phyloP scores from a whole-genome alignment of 176 grass and related monocot species.

The Zoysia japonica region DNA sequence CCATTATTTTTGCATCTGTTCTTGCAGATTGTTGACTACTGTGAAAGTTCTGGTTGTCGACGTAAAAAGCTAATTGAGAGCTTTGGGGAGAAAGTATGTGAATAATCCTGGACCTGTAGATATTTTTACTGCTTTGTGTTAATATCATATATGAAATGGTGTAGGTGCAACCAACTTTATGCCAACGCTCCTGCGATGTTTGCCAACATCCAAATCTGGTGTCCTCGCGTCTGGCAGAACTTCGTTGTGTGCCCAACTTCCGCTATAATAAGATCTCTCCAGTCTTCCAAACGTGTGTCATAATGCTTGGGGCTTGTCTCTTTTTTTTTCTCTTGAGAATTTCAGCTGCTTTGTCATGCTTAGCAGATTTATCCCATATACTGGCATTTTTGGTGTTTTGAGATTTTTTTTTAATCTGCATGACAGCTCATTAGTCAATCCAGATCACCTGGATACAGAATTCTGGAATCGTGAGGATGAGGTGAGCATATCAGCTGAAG shows the following conservation, averaged over 20 bases:
- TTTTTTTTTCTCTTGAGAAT: not conserved
- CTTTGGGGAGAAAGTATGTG: conserved; percentile 81
- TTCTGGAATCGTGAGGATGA: conserved; percentile 95
- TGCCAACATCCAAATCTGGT: conserved; percentile 84
- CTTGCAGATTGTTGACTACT: conserved; percentile 83
- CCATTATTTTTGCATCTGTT: conserved; percentile 25
- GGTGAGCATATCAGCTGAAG: conserved; percentile 59
- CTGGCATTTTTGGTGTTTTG: conserved; percentile 27
- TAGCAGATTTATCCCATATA: conserved; percentile 15
- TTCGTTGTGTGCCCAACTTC: conserved; percentile 48
- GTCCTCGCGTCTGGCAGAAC: conserved; percentile 56
- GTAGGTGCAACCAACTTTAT: conserved; percentile 73
- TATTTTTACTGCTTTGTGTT: conserved; percentile 35
- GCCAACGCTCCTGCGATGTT: conserved; percentile 78
- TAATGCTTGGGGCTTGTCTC: not conserved
- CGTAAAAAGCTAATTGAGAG: conserved; percentile 80
- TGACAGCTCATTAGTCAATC: conserved; percentile 59
- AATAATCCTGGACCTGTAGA: not conserved
- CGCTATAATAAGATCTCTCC: conserved; percentile 61
- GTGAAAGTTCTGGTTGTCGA: conserved; percentile 73
- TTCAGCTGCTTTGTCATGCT: not conserved
- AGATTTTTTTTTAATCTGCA: conserved; percentile 26
- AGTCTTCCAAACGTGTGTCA: conserved; percentile 57
- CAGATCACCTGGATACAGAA: conserved; percentile 55
- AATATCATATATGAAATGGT: conserved; percentile 42